A percentile compares a stretch with the other conserved stretches of the same genome.
Conservation (phyloP, 2,329 filamentous ascomycete genomes). For the Fusarium succisae region DNA sequence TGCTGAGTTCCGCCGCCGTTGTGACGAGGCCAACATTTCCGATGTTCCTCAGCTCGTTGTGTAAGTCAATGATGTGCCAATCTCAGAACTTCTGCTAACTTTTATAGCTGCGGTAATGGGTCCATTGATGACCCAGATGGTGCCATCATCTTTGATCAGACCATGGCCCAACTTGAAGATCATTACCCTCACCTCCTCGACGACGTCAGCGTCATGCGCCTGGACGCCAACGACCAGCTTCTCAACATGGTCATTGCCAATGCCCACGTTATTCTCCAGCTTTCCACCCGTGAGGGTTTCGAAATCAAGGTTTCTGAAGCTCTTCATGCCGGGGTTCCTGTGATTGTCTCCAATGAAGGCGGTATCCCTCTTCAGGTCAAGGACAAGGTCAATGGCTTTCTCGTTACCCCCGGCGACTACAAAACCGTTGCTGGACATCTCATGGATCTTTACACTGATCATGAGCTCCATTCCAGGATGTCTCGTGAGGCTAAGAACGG, state of each 20-base stretch:
- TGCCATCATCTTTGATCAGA: conserved; percentile 75
- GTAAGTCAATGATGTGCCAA: conserved; percentile 43
- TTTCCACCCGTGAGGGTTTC: conserved; percentile 84
- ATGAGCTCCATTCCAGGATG: conserved; percentile 73
- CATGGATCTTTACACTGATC: conserved; percentile 71
- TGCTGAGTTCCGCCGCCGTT: conserved; percentile 72
- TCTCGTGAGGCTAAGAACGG: conserved; percentile 68
- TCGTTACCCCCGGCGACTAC: conserved; percentile 77
- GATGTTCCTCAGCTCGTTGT: conserved; percentile 77
- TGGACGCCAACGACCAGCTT: conserved; percentile 81
- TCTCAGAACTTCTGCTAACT: conserved; percentile 3
- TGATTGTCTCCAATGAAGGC: conserved; percentile 79
- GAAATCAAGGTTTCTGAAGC: conserved; percentile 89
- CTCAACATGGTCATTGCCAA: conserved; percentile 80
- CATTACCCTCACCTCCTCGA: conserved; percentile 69
- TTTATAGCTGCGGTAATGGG: conserved; percentile 72
- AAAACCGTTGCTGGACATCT: conserved; percentile 75
- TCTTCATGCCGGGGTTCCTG: conserved; percentile 79
- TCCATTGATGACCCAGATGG: conserved; percentile 85
- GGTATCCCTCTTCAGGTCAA: conserved; percentile 83
- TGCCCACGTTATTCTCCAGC: conserved; percentile 77
- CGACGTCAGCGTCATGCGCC: conserved; percentile 78
- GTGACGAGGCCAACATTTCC: conserved; percentile 61
- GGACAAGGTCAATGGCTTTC: conserved; percentile 75
- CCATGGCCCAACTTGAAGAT: conserved; percentile 71